Base-by-base conservation (phyloP, 1,284 basidiomycete species). In the Papiliotrema laurentii region DNA sequence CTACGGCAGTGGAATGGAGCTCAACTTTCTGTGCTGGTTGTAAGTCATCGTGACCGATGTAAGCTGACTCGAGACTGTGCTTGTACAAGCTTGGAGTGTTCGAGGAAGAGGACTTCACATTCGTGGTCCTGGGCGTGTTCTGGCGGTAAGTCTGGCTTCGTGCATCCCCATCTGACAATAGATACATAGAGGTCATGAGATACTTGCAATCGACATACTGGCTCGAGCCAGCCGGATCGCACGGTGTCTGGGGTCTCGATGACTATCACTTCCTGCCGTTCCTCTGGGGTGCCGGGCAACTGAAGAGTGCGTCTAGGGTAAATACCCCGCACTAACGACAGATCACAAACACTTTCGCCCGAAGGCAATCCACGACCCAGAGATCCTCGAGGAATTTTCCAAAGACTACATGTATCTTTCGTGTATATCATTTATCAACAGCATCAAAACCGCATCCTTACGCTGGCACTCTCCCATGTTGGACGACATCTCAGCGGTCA, bases 381-480 rank as follows among this genome's bases (percentile, higher is more conserved):
- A 97, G 46, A 82, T 97, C 16, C 82, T 97, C n/a, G 90, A 96
- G 49, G 92, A 96, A 64, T 94, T 89, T 64, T 80, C 86, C 1
- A 83, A 85, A 51, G 81, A 93, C 53, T 99, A 97, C 78, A 97
- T 99, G 81, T 99, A 98, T 70, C 84, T 98, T 64, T 86, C 91
- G 0, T 97, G 93, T 74, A 94, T 98, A 63, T 79, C 83, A 45
- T 97, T 97, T 71, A 97, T 97, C 76, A 97, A 97, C 72, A 91
- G 89, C 16, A 89, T 96, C 64, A 97, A 98, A 73, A 93, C 92
- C 0, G 92, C 92, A 0, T 92, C 90, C 0, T 78, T 98, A 2
- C 81, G 93, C 43, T 98, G 94, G 96, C 96, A 98, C 75, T 97
- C 91, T 0, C 96, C 94, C 0, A 98, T 98, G 94, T 81, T 98